Base-by-base conservation (phyloP, 768 basidiomycete species). In the Wakefieldia striispora region DNA sequence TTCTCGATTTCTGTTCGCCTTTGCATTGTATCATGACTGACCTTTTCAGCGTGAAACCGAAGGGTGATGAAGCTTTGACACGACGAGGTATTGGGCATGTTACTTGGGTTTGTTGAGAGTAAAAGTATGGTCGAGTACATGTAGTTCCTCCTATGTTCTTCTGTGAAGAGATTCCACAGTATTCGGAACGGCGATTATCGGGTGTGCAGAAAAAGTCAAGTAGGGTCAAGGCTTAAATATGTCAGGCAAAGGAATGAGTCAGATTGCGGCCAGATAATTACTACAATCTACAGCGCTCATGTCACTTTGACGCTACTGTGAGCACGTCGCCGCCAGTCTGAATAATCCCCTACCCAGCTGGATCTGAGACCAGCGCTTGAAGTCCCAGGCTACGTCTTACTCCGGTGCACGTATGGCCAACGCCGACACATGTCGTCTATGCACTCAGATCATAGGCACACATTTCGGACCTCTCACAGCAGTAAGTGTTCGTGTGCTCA, bases 391-490 rank as follows among this genome's bases (percentile, higher is more conserved):
- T n/a, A 11, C n/a, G 23, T 27, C 42, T 50, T 53, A n/a, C 20
- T 39, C 26, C 41, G 45, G 39, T 35, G 26, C 40, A 36, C 50
- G 31, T 23, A 88, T 88, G 86, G 83, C 83, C 27, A 81, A 88
- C 61, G 72, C 74, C 33, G 78, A 87, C 56, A 83, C 80, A 4
- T 72, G 76, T 35, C 74, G 77, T 44, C 64, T 89, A 31, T 87
- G 84, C 65, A 67, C 70, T 40, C 80, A 86, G 61, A 79, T 87
- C 33, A 72, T 87, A 34, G 72, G 76, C 50, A 73, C 79, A 7
- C 83, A 87, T 49, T 88, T 88, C 57, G 87, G 86, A 0, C 71
- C 76, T 12, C 69, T 86, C 40, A 76, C 79, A 36, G 78, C 86
- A 45, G 89, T 90, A 59, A 71, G 83, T 58, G 26, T 26, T 16